phyloP scores from a whole-genome alignment of 108 stramenopile species.

The Discostella stelligeroides region DNA sequence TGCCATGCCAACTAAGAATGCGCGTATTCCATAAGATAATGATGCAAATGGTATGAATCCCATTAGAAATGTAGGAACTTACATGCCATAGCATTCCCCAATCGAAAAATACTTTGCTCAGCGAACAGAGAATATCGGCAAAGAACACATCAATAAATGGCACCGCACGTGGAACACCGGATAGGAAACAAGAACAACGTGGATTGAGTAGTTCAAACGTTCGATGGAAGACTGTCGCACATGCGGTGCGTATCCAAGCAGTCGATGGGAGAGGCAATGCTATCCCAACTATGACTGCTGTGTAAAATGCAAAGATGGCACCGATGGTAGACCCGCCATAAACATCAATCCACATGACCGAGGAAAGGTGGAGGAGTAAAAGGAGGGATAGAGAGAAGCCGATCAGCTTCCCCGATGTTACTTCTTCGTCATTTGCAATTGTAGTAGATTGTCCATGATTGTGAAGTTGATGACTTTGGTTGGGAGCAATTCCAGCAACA shows the following conservation, averaged over 20 bases:
- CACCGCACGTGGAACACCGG: constrained; percentile 56
- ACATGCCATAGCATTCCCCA: constrained; percentile 83
- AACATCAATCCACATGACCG: constrained; percentile 68
- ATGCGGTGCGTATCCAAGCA: constrained; percentile 66
- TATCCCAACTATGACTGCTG: constrained; percentile 57
- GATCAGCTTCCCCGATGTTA: constrained; percentile 65
- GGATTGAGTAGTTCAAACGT: constrained; percentile 74
- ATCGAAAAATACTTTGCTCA: constrained; percentile 88
- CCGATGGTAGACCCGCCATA: constrained; percentile 68
- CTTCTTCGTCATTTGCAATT: constrained; percentile 21
- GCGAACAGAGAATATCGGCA: constrained; percentile 86
- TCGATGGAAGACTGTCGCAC: constrained; percentile 59
- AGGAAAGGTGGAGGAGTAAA: constrained; percentile 60
- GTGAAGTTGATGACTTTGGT: constrained; percentile 6
- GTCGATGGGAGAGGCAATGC: constrained; percentile 61
- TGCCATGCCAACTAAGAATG: constrained; percentile 56
- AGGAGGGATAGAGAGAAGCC: constrained; percentile 60
- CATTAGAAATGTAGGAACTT: neutral
- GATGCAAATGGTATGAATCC: too few relatives aligned
- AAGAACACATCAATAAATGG: constrained; percentile 88
- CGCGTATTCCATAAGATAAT: too few relatives aligned
- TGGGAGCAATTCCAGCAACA: too few relatives aligned
- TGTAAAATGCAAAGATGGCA: constrained; percentile 77
- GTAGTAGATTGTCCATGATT: neutral
- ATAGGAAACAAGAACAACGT: constrained; percentile 61